Evolutionary conservation across 768 basidiomycete genomes (phyloP).

Genomic region (Pleurotus ostreatus): DNA sequence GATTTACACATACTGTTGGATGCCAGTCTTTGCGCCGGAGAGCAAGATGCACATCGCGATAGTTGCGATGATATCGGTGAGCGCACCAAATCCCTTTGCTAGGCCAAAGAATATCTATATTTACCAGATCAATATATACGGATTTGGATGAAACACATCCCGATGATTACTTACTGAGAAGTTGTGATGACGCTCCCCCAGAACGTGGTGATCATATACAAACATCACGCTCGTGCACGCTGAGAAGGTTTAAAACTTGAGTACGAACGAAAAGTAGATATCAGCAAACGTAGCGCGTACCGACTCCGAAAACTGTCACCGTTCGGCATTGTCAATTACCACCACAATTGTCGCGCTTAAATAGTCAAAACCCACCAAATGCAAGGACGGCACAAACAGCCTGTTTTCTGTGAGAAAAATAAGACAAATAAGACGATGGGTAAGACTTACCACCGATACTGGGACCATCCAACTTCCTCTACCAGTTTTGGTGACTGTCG

Average conservation of each 20-base stretch:
- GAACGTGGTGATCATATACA: constrained; percentile 3
- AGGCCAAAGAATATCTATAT: constrained; percentile 38
- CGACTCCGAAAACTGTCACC: constrained; percentile 11
- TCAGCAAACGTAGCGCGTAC: not conserved
- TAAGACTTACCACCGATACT: constrained; percentile 17
- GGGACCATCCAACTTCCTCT: constrained; percentile 24
- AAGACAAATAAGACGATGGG: not conserved
- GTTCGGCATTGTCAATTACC: not conserved
- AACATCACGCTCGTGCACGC: constrained; percentile 12
- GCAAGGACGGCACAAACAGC: constrained; percentile 22
- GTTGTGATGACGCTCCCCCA: constrained; percentile 5
- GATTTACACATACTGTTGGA: constrained; percentile 26
- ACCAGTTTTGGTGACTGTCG: constrained; percentile 1
- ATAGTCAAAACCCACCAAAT: constrained; percentile 20
- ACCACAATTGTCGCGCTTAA: not conserved
- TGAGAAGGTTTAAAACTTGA: not conserved
- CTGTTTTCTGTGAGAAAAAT: constrained; percentile 10
- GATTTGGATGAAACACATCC: not conserved
- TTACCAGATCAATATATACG: not conserved
- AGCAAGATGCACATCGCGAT: constrained; percentile 40
- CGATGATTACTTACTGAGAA: constrained; percentile 24
- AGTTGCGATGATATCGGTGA: constrained; percentile 41
- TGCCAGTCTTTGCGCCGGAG: constrained; percentile 31
- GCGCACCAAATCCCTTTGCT: constrained; percentile 39
- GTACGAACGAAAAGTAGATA: not conserved